Conservation (phyloP, 768 basidiomycete genomes). For the Mycena filopes region DNA sequence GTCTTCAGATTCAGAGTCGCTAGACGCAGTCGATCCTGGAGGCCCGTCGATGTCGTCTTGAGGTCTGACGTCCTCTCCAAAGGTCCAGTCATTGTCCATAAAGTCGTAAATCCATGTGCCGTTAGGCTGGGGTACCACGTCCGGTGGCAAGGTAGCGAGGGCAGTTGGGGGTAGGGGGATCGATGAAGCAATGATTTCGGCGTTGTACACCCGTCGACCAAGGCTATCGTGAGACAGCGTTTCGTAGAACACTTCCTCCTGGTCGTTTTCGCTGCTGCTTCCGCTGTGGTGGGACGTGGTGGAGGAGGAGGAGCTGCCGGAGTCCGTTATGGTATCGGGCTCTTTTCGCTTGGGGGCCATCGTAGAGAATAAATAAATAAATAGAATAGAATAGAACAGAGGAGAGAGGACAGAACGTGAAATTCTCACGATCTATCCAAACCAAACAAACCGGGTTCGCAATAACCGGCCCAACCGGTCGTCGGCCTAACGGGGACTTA, state of each 20-base stretch:
- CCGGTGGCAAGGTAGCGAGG: too few species aligned
- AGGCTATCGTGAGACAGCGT: not conserved
- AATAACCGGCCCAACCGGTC: too few species aligned
- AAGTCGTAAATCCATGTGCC: conserved; percentile 19
- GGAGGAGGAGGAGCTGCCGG: not conserved
- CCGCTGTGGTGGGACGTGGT: too few species aligned
- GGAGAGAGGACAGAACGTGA: not conserved
- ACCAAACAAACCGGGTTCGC: too few species aligned
- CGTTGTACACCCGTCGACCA: not conserved
- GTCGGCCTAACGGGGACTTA: too few species aligned
- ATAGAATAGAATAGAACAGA: not conserved
- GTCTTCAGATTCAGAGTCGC: not conserved
- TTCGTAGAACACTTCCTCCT: not conserved
- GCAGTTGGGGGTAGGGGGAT: not conserved
- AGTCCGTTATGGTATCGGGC: not conserved
- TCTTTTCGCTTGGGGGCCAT: not conserved
- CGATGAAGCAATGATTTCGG: not conserved
- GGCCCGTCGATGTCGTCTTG: not conserved
- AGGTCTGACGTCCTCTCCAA: not conserved
- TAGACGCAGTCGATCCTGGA: not conserved
- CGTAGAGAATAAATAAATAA: not conserved
- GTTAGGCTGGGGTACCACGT: too few species aligned
- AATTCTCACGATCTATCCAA: not conserved
- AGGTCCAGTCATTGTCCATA: conserved; percentile 9
- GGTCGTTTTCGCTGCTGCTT: not conserved